Evolutionary conservation across 768 basidiomycete species (phyloP).

Genomic region (Phylloporus arenicola): DNA sequence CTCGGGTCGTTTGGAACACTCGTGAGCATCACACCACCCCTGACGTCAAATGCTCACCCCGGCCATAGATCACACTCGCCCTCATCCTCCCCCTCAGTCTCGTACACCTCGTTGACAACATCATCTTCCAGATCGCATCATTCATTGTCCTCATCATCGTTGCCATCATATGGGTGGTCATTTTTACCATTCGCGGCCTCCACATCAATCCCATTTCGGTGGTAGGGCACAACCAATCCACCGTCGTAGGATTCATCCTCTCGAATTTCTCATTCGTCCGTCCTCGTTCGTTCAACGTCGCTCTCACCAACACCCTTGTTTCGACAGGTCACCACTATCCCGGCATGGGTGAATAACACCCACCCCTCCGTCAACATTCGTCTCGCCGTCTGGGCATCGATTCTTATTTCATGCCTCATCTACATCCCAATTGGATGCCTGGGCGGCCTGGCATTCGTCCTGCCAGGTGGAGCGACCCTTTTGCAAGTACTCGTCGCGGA

Average conservation of each 20-base stretch:
- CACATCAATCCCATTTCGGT: conserved; percentile 5
- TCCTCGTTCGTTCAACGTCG: neutral
- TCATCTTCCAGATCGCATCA: conserved; percentile 21
- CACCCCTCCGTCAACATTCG: conserved; percentile 21
- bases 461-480: conserved; percentile 8
- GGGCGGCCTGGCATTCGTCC: conserved; percentile 13
- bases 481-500: conserved; percentile 14
- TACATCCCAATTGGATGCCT: conserved; percentile 23
- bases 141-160: conserved; percentile 19
- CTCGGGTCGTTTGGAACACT: conserved; percentile 22
- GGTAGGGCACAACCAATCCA: conserved; percentile 16
- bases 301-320: neutral
- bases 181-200: conserved; percentile 14
- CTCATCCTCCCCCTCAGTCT: conserved; percentile 22
- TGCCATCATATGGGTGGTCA: conserved; percentile 15
- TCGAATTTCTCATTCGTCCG: conserved; percentile 24
- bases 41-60: neutral
- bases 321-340: conserved; percentile 19
- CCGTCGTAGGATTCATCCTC: conserved; percentile 20
- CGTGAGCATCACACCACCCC: neutral
- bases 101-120: conserved; percentile 20
- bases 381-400: conserved; percentile 17
- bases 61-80: conserved; percentile 13
- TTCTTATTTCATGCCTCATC: conserved; percentile 21
- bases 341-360: conserved; percentile 23